A percentile compares a stretch with the other conserved stretches of the same genome.
Evolutionary conservation across 164 flowering plant species (phyloP).

Genomic region (Euptelea pleiosperma): DNA sequence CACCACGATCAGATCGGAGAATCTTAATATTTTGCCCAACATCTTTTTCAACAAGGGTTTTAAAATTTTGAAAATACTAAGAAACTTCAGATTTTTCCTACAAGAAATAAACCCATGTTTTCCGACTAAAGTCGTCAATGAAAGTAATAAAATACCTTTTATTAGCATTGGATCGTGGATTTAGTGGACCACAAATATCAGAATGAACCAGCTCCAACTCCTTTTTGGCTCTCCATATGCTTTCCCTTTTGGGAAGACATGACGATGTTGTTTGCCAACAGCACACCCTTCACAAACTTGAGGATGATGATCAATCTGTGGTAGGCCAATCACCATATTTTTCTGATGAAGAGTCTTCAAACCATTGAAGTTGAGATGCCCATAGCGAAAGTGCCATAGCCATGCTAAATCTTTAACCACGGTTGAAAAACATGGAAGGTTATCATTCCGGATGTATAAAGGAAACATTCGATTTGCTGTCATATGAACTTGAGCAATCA

Average conservation of each 20-base stretch:
- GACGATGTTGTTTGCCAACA: constrained; percentile 11
- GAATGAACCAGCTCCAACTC: constrained; percentile 14
- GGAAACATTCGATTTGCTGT: constrained; percentile 19
- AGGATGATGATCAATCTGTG: neutral
- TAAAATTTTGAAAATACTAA: constrained; percentile 8
- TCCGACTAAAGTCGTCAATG: constrained; percentile 8
- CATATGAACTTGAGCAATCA: no score
- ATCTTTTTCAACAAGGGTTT: constrained; percentile 13
- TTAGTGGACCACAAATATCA: constrained; percentile 15
- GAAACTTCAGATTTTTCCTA: constrained; percentile 15
- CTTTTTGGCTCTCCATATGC: constrained; percentile 15
- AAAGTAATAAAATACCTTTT: constrained; percentile 14
- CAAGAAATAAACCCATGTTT: constrained; percentile 10
- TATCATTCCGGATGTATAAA: neutral
- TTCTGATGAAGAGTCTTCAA: constrained; percentile 2
- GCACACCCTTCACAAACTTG: constrained; percentile 15
- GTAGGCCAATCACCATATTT: constrained; percentile 20
- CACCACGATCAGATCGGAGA: constrained; percentile 10
- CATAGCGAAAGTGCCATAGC: constrained; percentile 10
- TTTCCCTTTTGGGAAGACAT: constrained; percentile 9
- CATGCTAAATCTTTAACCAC: constrained; percentile 1
- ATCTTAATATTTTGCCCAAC: neutral
- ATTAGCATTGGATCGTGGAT: constrained; percentile 10
- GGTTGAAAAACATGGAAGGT: neutral
- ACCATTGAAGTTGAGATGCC: constrained; percentile 8